phyloP scores from a whole-genome alignment of 2,329 filamentous ascomycete species.

The Venturia pyrina region DNA sequence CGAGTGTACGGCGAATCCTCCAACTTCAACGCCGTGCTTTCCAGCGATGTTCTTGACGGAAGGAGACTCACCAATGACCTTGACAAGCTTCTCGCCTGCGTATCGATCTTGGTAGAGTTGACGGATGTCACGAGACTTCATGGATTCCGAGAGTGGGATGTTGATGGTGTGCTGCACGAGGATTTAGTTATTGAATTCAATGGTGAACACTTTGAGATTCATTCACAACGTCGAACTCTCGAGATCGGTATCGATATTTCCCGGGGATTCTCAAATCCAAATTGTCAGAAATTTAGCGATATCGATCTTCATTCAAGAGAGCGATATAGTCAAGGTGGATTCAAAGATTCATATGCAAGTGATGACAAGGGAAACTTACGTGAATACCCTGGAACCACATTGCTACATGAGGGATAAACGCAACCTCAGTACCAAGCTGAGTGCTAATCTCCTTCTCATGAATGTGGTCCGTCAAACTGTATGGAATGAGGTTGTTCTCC shows the following conservation, averaged over 20 bases:
- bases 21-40: slow-evolving; percentile 86
- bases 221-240: background rate
- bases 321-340: too few species aligned
- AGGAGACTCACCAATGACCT: slow-evolving; percentile 80
- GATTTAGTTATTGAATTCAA: background rate
- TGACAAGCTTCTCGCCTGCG: slow-evolving; percentile 89
- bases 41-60: slow-evolving; percentile 74
- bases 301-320: background rate
- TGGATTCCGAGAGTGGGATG: slow-evolving; percentile 74
- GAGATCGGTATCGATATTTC: background rate
- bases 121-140: slow-evolving; percentile 85
- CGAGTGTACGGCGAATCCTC: slow-evolving; percentile 87
- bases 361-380: slow-evolving; percentile 10
- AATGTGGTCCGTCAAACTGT: slow-evolving; percentile 85
- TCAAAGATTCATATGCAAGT: too few species aligned
- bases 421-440: slow-evolving; percentile 64
- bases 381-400: slow-evolving; percentile 95
- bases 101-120: slow-evolving; percentile 95
- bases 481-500: slow-evolving; percentile 80
- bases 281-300: slow-evolving; percentile 10
- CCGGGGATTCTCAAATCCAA: slow-evolving; percentile 4
- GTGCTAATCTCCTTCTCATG: slow-evolving; percentile 83
- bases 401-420: slow-evolving; percentile 91
- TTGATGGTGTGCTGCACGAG: slow-evolving; percentile 62
- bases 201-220: too few species aligned